Conservation (phyloP, 2,329 filamentous ascomycete species). For the Alternaria triticimaculans region DNA sequence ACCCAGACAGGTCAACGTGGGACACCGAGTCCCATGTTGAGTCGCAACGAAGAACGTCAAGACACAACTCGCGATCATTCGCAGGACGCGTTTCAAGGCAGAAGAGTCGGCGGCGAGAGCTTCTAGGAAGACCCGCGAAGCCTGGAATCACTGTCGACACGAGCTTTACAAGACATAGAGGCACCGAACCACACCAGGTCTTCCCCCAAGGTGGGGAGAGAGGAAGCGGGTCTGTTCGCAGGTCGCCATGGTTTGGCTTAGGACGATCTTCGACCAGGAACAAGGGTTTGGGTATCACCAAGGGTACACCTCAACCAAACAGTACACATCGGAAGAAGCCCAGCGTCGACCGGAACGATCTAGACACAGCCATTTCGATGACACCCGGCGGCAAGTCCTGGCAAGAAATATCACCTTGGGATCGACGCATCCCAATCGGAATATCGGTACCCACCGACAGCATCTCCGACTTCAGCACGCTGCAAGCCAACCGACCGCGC, state of each 20-base stretch:
- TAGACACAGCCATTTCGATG: conserved; percentile 39
- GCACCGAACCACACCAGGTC: conserved; percentile 55
- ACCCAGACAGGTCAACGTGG: conserved; percentile 15
- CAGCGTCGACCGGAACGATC: conserved; percentile 29
- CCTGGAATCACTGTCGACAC: conserved; percentile 74
- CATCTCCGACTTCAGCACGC: conserved; percentile 50
- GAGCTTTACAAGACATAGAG: conserved; percentile 63
- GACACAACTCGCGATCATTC: conserved; percentile 43
- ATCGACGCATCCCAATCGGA: conserved; percentile 76
- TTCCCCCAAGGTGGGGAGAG: conserved; percentile 45
- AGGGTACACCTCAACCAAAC: conserved; percentile 42
- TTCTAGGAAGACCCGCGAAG: conserved; percentile 63
- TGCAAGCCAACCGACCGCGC: conserved; percentile 41
- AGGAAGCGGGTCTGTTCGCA: conserved; percentile 29
- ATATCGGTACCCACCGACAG: conserved; percentile 67
- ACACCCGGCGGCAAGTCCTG: conserved; percentile 39
- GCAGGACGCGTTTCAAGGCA: conserved; percentile 47
- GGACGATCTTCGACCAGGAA: conserved; percentile 35
- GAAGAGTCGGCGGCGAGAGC: conserved; percentile 68
- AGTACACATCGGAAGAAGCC: conserved; percentile 18
- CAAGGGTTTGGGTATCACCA: conserved; percentile 45
- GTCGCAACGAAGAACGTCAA: conserved; percentile 35
- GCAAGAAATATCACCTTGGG: conserved; percentile 68
- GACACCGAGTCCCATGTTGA: conserved; percentile 36
- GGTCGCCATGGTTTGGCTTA: conserved; percentile 41